Base-by-base conservation (phyloP, 2,329 filamentous ascomycete species). In the Xylaria polymorpha region DNA sequence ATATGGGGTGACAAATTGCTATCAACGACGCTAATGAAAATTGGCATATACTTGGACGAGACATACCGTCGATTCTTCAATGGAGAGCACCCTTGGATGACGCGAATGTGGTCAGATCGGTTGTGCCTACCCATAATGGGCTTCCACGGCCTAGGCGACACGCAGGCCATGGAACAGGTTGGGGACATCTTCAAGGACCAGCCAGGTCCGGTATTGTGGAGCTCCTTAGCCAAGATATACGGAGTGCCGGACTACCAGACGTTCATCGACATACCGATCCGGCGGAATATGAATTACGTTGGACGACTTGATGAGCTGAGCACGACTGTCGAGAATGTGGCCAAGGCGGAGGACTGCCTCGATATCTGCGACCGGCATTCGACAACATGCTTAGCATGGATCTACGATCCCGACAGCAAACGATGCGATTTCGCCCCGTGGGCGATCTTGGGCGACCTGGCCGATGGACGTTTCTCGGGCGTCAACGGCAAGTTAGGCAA, bases 1-100 rank as follows among this genome's bases (percentile, higher is more conserved):
- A 84, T 82, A 3, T 87, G 82, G 81, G 87, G 87, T 62, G 87
- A 88, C 75, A 83, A 83, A 61, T 79, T 89, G 22, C 80, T 89
- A 7, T 84, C 86, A 37, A 85, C 82, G 25, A 85, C 85, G 41
- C 76, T 88, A 57, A 84, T 86, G 77, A 84, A 84, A 75, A 75
- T 86, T 4, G 87, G 85, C 14, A 79, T 88, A 50, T 87, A 88
- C 76, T 79, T 89, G 7, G 84, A 88, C 72, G 87, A 89, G 79
- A 77, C 80, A 6, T 87, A 86, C 77, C 81, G 81, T 65, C 84
- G 83, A 58, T 77, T 87, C 68, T 89, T 89, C 77, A 88, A 87
- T 74, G 86, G 87, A 57, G 86, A 88, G 73, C 77, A 80, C 22
- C 86, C 87, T 0, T 76, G 77, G 69, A 79, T 83, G 73, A 86